These are phyloP conservation scores for Fraxinus baroniana DNA, from an alignment of 305 asterid species.

Conservation along the genomic window DNA sequence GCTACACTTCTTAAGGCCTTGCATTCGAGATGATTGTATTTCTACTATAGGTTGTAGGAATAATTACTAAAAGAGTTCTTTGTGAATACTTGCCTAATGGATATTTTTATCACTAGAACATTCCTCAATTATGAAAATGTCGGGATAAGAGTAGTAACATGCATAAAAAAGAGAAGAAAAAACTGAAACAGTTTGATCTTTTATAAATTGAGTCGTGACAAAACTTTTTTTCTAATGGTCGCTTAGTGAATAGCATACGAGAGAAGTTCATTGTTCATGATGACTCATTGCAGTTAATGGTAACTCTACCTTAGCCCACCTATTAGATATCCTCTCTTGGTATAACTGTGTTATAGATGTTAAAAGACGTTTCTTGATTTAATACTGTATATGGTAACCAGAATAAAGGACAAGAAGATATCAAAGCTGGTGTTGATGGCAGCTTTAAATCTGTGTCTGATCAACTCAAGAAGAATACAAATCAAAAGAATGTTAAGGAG, in stretches of 20 bases:
- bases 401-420: constrained; percentile 78
- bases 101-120: not conserved
- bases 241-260: constrained; percentile 63
- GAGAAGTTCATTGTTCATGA: constrained; percentile 60
- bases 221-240: constrained; percentile 23
- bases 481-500: constrained; percentile 44
- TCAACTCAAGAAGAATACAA: constrained; percentile 47
- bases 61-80: constrained; percentile 8
- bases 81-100: constrained; percentile 3
- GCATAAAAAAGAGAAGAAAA: constrained; percentile 1
- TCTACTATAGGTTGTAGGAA: constrained; percentile 9
- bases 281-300: no score
- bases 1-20: constrained; percentile 15
- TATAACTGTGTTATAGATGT: constrained; percentile 12
- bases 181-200: not conserved
- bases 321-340: constrained; percentile 17
- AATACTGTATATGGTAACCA: constrained; percentile 32
- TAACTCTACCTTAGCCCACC: constrained; percentile 21
- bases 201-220: constrained; percentile 20
- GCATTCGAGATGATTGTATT: not conserved
- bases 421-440: constrained; percentile 54
- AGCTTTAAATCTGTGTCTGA: constrained; percentile 54
- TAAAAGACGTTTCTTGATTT: constrained; percentile 26
- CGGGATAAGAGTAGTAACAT: not conserved
- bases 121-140: not conserved